phyloP scores from a whole-genome alignment of 331 rosid species.

The Quercus lobata region DNA sequence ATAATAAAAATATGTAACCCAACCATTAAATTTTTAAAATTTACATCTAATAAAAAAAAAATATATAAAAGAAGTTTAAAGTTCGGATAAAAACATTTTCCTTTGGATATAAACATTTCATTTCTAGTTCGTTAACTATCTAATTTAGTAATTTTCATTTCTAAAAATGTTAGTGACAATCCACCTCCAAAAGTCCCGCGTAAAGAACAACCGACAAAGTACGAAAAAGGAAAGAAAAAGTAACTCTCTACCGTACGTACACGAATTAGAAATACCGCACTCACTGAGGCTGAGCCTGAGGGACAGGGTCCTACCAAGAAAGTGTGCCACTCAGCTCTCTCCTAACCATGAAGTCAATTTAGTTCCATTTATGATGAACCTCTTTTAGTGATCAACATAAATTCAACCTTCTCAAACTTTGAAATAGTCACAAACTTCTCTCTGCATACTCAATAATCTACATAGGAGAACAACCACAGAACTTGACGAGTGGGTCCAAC shows the following conservation, averaged over 20 bases:
- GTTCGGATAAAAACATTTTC: too few species aligned
- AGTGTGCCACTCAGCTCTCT: too few species aligned
- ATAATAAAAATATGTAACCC: too few species aligned
- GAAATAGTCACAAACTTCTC: background rate
- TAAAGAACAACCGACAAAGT: too few species aligned
- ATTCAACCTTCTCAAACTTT: background rate
- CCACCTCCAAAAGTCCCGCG: background rate
- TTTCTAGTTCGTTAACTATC: too few species aligned
- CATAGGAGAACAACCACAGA: background rate
- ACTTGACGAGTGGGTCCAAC: conserved; percentile 12
- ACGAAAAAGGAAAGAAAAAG: too few species aligned
- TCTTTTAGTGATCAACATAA: background rate
- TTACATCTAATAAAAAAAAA: too few species aligned
- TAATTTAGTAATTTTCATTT: too few species aligned
- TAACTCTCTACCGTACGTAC: background rate
- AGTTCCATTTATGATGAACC: background rate
- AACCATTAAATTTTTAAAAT: too few species aligned
- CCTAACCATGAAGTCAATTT: background rate
- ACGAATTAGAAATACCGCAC: background rate
- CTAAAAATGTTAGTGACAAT: background rate
- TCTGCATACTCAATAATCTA: background rate
- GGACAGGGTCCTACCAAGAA: background rate
- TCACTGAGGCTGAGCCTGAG: too few species aligned
- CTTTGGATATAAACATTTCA: too few species aligned
- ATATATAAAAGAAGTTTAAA: too few species aligned